Evolutionary conservation across 2,329 filamentous ascomycete species (phyloP), one percentile per base, ranked within the genome.

Genomic region (Alternaria sp.): DNA sequence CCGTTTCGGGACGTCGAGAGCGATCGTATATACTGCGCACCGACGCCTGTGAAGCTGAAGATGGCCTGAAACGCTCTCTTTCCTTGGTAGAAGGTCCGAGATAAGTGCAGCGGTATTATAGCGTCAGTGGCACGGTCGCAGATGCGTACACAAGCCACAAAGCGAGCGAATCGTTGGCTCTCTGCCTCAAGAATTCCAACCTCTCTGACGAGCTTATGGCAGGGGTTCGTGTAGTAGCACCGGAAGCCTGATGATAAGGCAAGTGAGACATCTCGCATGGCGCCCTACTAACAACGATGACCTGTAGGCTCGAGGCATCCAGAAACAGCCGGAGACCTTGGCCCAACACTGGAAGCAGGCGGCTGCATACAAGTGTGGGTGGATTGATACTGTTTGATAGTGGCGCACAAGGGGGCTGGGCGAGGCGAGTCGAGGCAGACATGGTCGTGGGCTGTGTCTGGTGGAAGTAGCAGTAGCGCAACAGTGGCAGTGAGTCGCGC

Each of bases 1-100:
- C 51, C 61, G 47, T 54, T 54, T 66, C 57, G 41, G 59, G 61
- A 54, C 54, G 49, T 61, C 49, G 26, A 62, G 51, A 51, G 58
- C 61, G 55, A 59, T 38, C 41, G 22, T 24, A 39, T 28, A 28
- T 41, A 14, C 32, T 28, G 36, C 44, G 46, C 34, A 48, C 41
- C 26, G 34, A 49, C 26, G 14, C 30, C 11, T 28, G 18, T 11
- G 22, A 41, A 43, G 20, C 24, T 34, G 36, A 26, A 16, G 43
- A 39, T 49, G 44, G 36, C 18, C 12, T 24, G 51, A 46, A 20
- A 5, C 22, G 26, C 16, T 16, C 8, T 20, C 14, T 38, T 36
- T 22, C 9, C 30, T 49, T 49, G 14, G 32, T 26, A 11, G 20
- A 36, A 26, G 20, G 30, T 49, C 32, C 12, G 46, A 38, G 46